Base-by-base conservation (phyloP, 176 grass and related monocot genomes). In the Phyllostachys edulis region DNA sequence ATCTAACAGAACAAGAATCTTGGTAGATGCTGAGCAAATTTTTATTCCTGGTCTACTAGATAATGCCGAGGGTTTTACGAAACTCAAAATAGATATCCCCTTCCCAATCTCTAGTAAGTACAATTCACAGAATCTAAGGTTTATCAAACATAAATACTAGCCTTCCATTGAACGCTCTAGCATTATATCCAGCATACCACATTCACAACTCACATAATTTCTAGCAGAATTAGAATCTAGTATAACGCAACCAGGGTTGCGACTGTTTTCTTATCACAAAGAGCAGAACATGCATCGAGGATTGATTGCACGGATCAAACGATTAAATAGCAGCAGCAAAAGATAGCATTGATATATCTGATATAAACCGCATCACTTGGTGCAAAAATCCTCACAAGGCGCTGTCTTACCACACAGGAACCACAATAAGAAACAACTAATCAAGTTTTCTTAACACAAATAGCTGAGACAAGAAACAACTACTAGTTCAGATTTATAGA, bases 361-460 rank as follows among this genome's bases (percentile, higher is more conserved):
- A 87, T 64, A 87, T 87, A 49, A 75, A 80, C 69, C 64, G 68
- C 32, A 69, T 75, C 42, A n/a, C 46, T 46, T 45, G 38, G 37
- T 83, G 45, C 73, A 78, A 83, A 85, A 86, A 82, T 82, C 49
- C 65, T 77, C 55, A 71, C 39, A 72, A 57, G 26, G 1, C 36
- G 4, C 55, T 64, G 64, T 56, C 16, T 26, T 40, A 55, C 21
- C 37, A 86, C 52, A 17, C 45, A 38, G 42, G 18, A 81, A 67
- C 16, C 44, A 89, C 69, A 69, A 50, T 21, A 78, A 52, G 26
- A 21, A 81, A 63, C 82, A 81, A 63, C 76, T 81, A 88, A 60
- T 23, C 1, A 89, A 26, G 77, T 89, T 55, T 85, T 85, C 21
- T 73, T 36, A 86, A 86, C 83, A 57, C 83, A 82, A 82, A 90